A percentile compares a stretch with the other conserved stretches of the same genome.
Evolutionary conservation across 306 rosid genomes (phyloP).

Genomic region (Rosa multiflora): DNA sequence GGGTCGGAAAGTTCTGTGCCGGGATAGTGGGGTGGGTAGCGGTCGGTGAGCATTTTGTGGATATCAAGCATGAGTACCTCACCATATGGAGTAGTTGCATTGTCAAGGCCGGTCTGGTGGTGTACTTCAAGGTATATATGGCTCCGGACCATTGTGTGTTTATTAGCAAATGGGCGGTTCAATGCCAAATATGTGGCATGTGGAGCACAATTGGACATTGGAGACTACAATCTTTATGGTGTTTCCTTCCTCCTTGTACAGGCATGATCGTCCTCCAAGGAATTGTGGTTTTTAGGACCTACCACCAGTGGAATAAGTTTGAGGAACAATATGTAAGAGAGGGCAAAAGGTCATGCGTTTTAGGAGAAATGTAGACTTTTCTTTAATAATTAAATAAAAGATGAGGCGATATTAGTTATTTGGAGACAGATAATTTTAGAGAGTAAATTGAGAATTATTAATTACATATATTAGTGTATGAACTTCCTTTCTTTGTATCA

Average conservation of each 20-base stretch:
- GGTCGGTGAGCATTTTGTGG: background rate
- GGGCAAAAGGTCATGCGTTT: background rate
- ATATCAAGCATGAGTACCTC: background rate
- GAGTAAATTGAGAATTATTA: too few relatives aligned
- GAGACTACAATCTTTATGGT: background rate
- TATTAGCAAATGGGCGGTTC: background rate
- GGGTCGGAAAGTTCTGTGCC: background rate
- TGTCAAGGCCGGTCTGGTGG: background rate
- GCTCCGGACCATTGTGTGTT: background rate
- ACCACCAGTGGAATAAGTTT: background rate
- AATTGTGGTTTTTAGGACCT: background rate
- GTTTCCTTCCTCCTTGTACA: background rate
- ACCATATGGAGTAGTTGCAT: background rate
- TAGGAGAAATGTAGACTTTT: background rate
- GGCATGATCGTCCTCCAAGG: background rate
- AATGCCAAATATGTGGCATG: background rate
- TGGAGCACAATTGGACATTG: background rate
- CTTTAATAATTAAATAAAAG: too few relatives aligned
- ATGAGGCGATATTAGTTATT: background rate
- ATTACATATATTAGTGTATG: too few relatives aligned
- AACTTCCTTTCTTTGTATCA: too few relatives aligned
- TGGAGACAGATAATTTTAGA: too few relatives aligned
- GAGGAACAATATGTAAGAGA: background rate
- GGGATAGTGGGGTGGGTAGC: background rate
- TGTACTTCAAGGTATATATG: background rate